Conservation (phyloP, 2,329 filamentous ascomycete genomes). For the Pseudogymnoascus sp. region DNA sequence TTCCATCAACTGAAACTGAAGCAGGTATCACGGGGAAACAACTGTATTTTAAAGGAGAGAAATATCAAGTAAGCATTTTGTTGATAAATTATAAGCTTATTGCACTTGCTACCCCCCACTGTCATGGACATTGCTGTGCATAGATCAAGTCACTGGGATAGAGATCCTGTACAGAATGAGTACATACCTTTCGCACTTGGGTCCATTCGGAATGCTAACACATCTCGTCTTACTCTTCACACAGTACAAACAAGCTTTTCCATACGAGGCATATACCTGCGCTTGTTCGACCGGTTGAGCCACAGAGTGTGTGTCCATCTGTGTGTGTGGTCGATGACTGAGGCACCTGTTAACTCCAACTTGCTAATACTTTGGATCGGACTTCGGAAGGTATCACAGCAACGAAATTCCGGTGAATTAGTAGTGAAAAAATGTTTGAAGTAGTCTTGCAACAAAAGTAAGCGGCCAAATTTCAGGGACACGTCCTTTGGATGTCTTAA, state of each 20-base stretch:
- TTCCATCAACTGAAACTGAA: background rate
- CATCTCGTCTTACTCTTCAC: slow-evolving; percentile 14
- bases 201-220: background rate
- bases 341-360: background rate
- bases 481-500: background rate
- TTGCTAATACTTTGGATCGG: background rate
- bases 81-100: background rate
- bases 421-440: background rate
- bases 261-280: slow-evolving; percentile 12
- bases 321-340: background rate
- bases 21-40: background rate
- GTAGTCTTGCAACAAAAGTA: background rate
- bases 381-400: background rate
- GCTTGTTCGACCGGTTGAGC: background rate
- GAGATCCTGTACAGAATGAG: background rate
- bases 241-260: slow-evolving; percentile 15
- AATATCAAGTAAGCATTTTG: background rate
- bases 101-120: background rate
- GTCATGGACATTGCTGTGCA: background rate
- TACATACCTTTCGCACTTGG: slow-evolving; percentile 14
- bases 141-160: background rate
- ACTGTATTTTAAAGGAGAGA: background rate
- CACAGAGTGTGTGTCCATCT: background rate
- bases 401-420: background rate
- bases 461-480: background rate